Evolutionary conservation across 1,284 basidiomycete genomes (phyloP).

Genomic region (Phaffia rhodozyma): DNA sequence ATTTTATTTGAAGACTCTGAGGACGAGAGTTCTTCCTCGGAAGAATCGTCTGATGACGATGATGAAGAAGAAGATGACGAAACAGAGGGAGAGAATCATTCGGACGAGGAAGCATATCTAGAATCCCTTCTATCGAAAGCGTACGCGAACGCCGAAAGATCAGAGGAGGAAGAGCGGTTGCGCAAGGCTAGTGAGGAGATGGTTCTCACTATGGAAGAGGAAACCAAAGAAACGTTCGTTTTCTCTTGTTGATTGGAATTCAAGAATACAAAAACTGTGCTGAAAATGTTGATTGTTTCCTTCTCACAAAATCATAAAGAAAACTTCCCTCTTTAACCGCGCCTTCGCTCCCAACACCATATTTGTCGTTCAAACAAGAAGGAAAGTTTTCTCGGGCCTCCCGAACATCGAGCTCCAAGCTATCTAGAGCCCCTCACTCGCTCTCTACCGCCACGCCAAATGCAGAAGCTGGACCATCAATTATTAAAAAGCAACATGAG

Average conservation of each 20-base stretch:
- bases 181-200: conserved; percentile 23
- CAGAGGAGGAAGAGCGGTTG: conserved; percentile 31
- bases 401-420: conserved; percentile 14
- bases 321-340: conserved; percentile 21
- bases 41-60: conserved; percentile 31
- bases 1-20: not conserved
- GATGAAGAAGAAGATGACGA: conserved; percentile 4
- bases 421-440: not conserved
- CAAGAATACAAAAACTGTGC: too few species aligned
- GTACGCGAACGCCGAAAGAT: conserved; percentile 21
- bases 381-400: conserved; percentile 8
- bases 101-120: conserved; percentile 9
- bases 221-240: conserved; percentile 32
- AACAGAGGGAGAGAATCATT: not conserved
- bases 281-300: not conserved
- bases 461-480: conserved; percentile 42
- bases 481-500: conserved; percentile 35
- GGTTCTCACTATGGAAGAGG: conserved; percentile 31
- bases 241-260: not conserved
- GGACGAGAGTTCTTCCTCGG: conserved; percentile 12
- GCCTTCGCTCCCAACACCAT: conserved; percentile 45
- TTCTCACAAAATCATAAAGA: conserved; percentile 13
- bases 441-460: conserved; percentile 11
- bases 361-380: conserved; percentile 34
- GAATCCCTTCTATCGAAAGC: conserved; percentile 4